Conservation (phyloP, 768 basidiomycete genomes). For the Boletus sp. region DNA sequence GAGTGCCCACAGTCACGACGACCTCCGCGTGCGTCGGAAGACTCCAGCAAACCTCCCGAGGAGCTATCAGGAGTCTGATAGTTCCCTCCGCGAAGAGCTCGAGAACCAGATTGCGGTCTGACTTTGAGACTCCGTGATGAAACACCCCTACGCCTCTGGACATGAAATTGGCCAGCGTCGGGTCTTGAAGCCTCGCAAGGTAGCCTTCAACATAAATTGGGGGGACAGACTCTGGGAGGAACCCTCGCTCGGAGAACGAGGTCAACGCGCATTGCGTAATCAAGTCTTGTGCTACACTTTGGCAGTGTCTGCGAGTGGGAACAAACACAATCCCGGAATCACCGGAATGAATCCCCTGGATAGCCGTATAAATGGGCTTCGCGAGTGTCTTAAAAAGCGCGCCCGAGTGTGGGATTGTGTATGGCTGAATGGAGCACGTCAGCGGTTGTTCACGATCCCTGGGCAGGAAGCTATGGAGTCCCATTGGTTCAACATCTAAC, state of each 20-base stretch:
- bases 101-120: conserved; percentile 70
- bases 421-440: conserved; percentile 63
- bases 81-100: conserved; percentile 80
- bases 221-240: conserved; percentile 50
- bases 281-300: conserved; percentile 71
- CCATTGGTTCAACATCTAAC: conserved; percentile 65
- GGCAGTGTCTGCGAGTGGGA: conserved; percentile 77
- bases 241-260: conserved; percentile 64
- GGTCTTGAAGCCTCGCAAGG: conserved; percentile 58
- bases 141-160: conserved; percentile 87
- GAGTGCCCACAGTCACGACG: conserved; percentile 89
- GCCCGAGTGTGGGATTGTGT: conserved; percentile 82
- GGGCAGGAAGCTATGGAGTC: conserved; percentile 75
- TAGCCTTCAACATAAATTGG: conserved; percentile 57
- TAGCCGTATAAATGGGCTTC: conserved; percentile 81
- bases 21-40: conserved; percentile 78
- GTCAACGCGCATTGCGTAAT: conserved; percentile 84
- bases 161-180: conserved; percentile 63
- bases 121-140: conserved; percentile 63
- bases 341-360: conserved; percentile 43
- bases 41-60: conserved; percentile 84
- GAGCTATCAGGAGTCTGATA: conserved; percentile 74
- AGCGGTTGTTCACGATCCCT: conserved; percentile 81
- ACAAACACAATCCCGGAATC: conserved; percentile 79
- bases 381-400: conserved; percentile 89